phyloP scores from a whole-genome alignment of 176 grass and related monocot genomes.

The Cenchrus purpureus region DNA sequence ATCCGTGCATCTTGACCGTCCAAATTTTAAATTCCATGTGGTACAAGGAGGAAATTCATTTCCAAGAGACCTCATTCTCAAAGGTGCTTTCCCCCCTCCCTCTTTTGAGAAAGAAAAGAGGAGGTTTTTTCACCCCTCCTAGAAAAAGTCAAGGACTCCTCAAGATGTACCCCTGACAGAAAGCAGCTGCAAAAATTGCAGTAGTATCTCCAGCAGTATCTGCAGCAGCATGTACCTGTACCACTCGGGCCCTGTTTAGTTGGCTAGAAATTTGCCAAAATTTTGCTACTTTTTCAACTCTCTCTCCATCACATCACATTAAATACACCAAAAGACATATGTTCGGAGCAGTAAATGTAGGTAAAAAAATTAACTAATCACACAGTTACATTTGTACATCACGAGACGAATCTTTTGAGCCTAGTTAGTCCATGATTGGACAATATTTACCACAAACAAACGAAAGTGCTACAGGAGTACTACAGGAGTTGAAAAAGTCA shows the following conservation, averaged over 20 bases:
- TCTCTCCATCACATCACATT: too few relatives aligned
- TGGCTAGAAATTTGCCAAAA: too few relatives aligned
- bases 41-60: neutral
- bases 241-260: neutral
- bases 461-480: too few relatives aligned
- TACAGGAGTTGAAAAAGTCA: too few relatives aligned
- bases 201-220: constrained; percentile 16
- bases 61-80: neutral
- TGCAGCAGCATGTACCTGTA: constrained; percentile 16
- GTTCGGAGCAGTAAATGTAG: too few relatives aligned
- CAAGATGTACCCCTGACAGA: constrained; percentile 46
- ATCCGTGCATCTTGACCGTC: neutral
- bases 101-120: constrained; percentile 29
- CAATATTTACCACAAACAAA: too few relatives aligned
- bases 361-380: too few relatives aligned
- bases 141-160: constrained; percentile 41
- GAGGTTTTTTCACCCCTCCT: constrained; percentile 37
- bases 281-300: too few relatives aligned
- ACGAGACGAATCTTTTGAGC: too few relatives aligned
- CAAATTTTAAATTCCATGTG: neutral
- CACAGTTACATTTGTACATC: too few relatives aligned
- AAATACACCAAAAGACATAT: too few relatives aligned
- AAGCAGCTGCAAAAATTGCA: constrained; percentile 30
- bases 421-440: too few relatives aligned
- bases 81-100: constrained; percentile 8